These are phyloP conservation scores for Colletotrichum echinochloae DNA, from an alignment of 2,329 filamentous ascomycete genomes.

Conservation along the genomic window DNA sequence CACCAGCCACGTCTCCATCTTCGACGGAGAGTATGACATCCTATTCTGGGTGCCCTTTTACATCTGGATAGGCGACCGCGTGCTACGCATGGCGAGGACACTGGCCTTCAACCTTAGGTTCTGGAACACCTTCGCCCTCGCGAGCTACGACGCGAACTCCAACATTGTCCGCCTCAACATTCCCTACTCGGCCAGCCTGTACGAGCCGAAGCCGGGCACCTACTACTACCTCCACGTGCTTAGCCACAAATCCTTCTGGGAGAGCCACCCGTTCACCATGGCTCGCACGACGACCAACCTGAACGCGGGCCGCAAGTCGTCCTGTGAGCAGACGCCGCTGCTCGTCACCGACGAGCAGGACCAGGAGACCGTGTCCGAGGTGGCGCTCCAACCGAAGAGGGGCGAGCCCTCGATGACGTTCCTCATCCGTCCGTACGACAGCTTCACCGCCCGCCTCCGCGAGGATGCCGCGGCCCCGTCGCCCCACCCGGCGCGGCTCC, in stretches of 20 bases:
- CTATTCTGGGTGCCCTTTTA: conserved; percentile 62
- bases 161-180: conserved; percentile 58
- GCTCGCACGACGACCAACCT: conserved; percentile 45
- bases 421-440: conserved; percentile 59
- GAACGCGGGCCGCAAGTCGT: conserved; percentile 38
- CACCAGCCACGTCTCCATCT: conserved; percentile 63
- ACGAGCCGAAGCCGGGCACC: conserved; percentile 54
- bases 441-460: conserved; percentile 56
- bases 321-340: conserved; percentile 50
- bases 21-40: conserved; percentile 59
- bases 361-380: conserved; percentile 28
- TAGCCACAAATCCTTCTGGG: conserved; percentile 56
- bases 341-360: conserved; percentile 43
- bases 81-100: conserved; percentile 58
- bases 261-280: conserved; percentile 64
- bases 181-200: conserved; percentile 50
- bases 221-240: conserved; percentile 61
- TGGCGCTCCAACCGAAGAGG: conserved; percentile 21
- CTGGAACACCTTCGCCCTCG: conserved; percentile 51
- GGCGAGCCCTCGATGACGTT: conserved; percentile 51
- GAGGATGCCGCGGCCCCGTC: conserved; percentile 46
- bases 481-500: conserved; percentile 46
- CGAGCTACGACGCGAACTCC: conserved; percentile 51
- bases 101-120: conserved; percentile 54
- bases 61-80: conserved; percentile 64